Percentiles rank a stretch among this genome's conserved stretches.
Conservation (phyloP, 257 asterid genomes). For the Solanum habrochaites region DNA sequence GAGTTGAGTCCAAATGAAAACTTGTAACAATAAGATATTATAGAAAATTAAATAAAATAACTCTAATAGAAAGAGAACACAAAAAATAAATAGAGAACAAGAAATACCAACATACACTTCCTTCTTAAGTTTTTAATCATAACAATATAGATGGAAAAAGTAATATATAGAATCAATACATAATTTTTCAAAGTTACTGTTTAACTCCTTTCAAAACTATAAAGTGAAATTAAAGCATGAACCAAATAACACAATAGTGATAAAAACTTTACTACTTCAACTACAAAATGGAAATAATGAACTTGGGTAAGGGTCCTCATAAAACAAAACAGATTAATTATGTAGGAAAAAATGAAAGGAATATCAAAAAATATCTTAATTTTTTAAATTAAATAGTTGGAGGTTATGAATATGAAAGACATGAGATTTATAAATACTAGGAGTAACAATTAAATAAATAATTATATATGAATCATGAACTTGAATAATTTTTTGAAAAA, state of each 20-base stretch:
- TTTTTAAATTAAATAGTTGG: neutral
- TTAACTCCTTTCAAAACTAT: neutral
- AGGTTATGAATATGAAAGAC: neutral
- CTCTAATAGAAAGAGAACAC: neutral
- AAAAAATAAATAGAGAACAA: neutral
- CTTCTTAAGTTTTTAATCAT: neutral
- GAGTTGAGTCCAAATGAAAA: too few relatives aligned
- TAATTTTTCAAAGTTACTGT: too few relatives aligned
- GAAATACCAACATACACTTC: neutral
- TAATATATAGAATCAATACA: neutral
- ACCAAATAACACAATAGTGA: neutral
- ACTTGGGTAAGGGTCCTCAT: neutral
- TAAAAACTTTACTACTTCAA: neutral
- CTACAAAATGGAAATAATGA: neutral
- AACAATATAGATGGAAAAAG: neutral
- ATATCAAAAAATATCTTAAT: neutral
- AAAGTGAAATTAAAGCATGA: neutral
- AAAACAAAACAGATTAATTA: neutral
- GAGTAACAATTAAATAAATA: neutral
- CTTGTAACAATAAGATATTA: too few relatives aligned
- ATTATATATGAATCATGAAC: neutral
- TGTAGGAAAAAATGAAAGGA: neutral
- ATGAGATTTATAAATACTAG: neutral
- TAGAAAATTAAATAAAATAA: too few relatives aligned
- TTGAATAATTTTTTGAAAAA: too few relatives aligned